phyloP scores from a whole-genome alignment of 2,329 filamentous ascomycete genomes.

The Ceratocystis lukuohia region DNA sequence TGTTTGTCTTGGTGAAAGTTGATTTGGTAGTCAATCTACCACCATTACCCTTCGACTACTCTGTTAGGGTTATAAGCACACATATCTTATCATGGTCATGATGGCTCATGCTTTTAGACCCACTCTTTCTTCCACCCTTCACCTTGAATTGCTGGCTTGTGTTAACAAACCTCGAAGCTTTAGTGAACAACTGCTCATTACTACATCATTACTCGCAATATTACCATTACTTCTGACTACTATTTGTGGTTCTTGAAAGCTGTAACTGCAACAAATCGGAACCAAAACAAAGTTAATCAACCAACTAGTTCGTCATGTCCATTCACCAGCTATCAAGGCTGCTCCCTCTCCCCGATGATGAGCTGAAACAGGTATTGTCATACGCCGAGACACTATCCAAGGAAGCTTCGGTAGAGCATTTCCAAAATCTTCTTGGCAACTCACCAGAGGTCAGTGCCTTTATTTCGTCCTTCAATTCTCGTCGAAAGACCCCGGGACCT shows the following conservation, averaged over 20 bases:
- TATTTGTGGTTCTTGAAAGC: neutral
- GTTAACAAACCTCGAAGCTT: neutral
- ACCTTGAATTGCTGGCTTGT: neutral
- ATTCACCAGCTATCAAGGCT: conserved; percentile 60
- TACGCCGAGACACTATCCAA: conserved; percentile 69
- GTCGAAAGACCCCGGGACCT: conserved; percentile 34
- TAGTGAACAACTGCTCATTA: neutral
- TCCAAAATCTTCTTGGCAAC: conserved; percentile 78
- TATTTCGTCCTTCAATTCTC: conserved; percentile 67
- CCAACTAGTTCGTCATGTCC: conserved; percentile 32
- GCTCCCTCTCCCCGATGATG: conserved; percentile 72
- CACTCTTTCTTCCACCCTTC: neutral
- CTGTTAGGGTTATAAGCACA: neutral
- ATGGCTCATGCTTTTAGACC: conserved; percentile 11
- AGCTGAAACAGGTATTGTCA: conserved; percentile 69
- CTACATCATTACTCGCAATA: neutral
- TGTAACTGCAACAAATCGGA: neutral
- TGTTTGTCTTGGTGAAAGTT: neutral
- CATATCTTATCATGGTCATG: neutral
- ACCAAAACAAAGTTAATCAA: neutral
- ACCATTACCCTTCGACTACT: neutral
- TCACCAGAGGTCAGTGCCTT: conserved; percentile 65
- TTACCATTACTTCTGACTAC: neutral
- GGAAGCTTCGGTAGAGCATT: conserved; percentile 65
- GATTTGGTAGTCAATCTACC: neutral